A percentile compares a stretch with the other conserved stretches of the same genome.
Conservation (phyloP, 805 yeast genomes). For the Myxozyma kluyveri region DNA sequence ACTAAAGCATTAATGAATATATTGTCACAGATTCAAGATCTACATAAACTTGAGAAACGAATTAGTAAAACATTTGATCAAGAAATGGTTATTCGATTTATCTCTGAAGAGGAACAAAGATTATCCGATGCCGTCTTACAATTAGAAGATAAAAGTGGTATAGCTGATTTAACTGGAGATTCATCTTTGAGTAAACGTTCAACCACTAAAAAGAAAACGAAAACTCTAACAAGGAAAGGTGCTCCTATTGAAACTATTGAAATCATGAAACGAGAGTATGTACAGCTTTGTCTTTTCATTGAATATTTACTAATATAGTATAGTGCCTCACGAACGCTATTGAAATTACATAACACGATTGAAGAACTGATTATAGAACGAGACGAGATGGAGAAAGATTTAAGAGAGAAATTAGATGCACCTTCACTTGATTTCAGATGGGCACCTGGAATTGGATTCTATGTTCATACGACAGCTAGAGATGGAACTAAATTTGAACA, state of each 20-base stretch:
- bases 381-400: constrained; percentile 22
- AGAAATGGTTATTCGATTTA: constrained; percentile 19
- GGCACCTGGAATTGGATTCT: constrained; percentile 47
- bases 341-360: constrained; percentile 40
- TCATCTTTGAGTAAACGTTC: constrained; percentile 7
- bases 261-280: constrained; percentile 32
- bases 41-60: constrained; percentile 14
- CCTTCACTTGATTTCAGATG: constrained; percentile 41
- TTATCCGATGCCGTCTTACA: constrained; percentile 16
- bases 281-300: neutral
- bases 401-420: constrained; percentile 26
- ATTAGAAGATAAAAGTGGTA: constrained; percentile 33
- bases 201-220: constrained; percentile 15
- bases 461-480: constrained; percentile 44
- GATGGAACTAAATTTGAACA: constrained; percentile 17
- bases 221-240: constrained; percentile 22
- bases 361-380: constrained; percentile 36
- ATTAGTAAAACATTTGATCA: constrained; percentile 23
- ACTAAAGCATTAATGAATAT: constrained; percentile 1
- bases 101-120: constrained; percentile 14
- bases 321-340: constrained; percentile 38
- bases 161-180: constrained; percentile 15
- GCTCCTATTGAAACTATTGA: constrained; percentile 28
- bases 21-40: constrained; percentile 6
- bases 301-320: neutral